Conservation (phyloP, 2,329 filamentous ascomycete genomes). For the Cytospora mali region DNA sequence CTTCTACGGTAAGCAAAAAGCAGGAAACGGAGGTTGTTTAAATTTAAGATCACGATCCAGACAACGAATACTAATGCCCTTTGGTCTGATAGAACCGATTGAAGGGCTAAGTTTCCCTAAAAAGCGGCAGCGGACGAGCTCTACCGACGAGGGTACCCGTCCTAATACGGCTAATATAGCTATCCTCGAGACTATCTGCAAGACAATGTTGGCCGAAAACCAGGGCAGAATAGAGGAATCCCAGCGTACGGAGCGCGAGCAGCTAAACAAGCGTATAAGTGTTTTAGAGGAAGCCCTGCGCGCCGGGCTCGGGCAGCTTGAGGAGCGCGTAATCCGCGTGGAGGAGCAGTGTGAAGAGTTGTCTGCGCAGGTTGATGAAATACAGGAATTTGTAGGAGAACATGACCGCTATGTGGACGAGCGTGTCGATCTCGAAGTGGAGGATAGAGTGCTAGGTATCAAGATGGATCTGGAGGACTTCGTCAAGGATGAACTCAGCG, state of each 20-base stretch:
- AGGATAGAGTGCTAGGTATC: conserved; percentile 9
- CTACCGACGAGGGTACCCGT: background rate
- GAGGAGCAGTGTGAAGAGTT: background rate
- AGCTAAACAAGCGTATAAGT: too few species aligned
- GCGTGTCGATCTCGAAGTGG: conserved; percentile 10
- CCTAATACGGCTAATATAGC: background rate
- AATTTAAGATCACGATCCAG: background rate
- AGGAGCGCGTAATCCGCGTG: background rate
- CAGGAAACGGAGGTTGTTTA: too few species aligned
- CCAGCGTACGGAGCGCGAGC: too few species aligned
- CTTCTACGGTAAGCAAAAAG: conserved; percentile 1
- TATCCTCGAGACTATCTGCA: conserved; percentile 10
- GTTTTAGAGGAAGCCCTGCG: too few species aligned
- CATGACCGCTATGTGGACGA: conserved; percentile 4
- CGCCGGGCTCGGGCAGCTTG: conserved; percentile 3
- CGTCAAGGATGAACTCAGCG: conserved; percentile 15
- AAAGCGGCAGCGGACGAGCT: conserved; percentile 7
- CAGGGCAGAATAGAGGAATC: background rate
- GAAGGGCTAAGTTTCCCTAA: conserved; percentile 5
- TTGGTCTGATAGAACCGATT: background rate
- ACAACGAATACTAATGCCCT: background rate
- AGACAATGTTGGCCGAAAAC: conserved; percentile 9
- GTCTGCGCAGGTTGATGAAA: background rate
- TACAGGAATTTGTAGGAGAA: background rate
- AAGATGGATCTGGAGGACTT: conserved; percentile 13